These are phyloP conservation scores for Podospora tetraspora DNA, from an alignment of 495 filamentous ascomycete species.

Conservation along the genomic window DNA sequence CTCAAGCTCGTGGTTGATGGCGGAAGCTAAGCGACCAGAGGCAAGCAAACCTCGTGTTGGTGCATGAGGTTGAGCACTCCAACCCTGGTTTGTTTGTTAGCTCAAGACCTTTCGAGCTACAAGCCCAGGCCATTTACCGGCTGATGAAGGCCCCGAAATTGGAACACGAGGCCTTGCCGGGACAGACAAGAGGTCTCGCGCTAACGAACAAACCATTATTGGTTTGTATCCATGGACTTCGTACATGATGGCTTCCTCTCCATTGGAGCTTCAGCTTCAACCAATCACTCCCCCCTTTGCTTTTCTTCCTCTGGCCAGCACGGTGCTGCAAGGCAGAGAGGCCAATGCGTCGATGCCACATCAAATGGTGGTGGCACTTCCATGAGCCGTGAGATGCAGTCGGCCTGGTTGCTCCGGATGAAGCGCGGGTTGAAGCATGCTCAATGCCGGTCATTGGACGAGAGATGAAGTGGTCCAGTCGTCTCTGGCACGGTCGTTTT, in stretches of 20 bases:
- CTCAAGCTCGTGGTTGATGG: neutral
- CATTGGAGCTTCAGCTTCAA: neutral
- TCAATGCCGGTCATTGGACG: neutral
- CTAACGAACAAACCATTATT: too few relatives aligned
- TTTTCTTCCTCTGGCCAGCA: neutral
- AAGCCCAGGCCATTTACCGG: too few relatives aligned
- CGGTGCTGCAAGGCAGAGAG: conserved; percentile 3
- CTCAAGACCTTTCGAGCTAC: too few relatives aligned
- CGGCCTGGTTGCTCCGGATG: neutral
- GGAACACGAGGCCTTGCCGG: too few relatives aligned
- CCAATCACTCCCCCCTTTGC: neutral
- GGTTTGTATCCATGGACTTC: too few relatives aligned
- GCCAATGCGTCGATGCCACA: conserved; percentile 20
- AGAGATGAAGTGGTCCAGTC: neutral
- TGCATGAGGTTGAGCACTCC: neutral
- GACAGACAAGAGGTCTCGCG: too few relatives aligned
- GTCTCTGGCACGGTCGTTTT: neutral
- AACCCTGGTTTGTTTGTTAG: too few relatives aligned
- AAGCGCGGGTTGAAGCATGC: neutral
- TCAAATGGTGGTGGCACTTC: conserved; percentile 7
- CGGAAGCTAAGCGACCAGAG: neutral
- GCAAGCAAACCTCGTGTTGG: neutral
- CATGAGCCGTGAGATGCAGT: neutral
- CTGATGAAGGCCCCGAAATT: too few relatives aligned
- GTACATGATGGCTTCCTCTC: neutral